These are phyloP conservation scores for Aspergillus nomiae DNA, from an alignment of 2,329 filamentous ascomycete species.

Conservation along the genomic window DNA sequence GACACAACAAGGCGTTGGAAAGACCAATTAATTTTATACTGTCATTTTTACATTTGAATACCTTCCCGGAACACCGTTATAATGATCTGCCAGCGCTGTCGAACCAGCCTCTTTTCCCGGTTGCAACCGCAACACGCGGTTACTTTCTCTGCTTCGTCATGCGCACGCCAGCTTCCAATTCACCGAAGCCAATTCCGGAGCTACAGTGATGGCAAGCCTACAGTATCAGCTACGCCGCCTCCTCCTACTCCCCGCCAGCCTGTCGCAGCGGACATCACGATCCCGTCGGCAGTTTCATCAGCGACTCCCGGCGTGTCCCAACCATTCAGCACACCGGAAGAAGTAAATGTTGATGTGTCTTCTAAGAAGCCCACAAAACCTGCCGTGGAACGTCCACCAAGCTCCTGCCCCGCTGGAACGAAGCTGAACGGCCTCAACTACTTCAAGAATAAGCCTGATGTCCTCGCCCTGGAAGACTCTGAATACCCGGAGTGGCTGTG, in stretches of 20 bases:
- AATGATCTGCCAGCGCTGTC: constrained; percentile 47
- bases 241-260: constrained; percentile 37
- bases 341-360: constrained; percentile 30
- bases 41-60: background rate
- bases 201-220: constrained; percentile 35
- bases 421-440: constrained; percentile 48
- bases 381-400: constrained; percentile 32
- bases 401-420: constrained; percentile 43
- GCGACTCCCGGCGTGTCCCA: constrained; percentile 44
- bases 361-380: constrained; percentile 31
- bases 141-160: constrained; percentile 29
- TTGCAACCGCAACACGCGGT: constrained; percentile 35
- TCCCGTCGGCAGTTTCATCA: constrained; percentile 42
- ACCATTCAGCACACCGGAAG: constrained; percentile 42
- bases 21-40: background rate
- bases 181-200: constrained; percentile 33
- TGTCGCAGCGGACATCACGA: constrained; percentile 31
- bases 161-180: constrained; percentile 32
- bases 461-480: constrained; percentile 48
- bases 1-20: background rate
- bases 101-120: constrained; percentile 42
- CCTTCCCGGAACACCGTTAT: constrained; percentile 6
- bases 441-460: constrained; percentile 49
- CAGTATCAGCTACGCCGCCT: constrained; percentile 31
- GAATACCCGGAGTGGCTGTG: constrained; percentile 54